These are phyloP conservation scores for Cyclanthera cordifolia DNA, from an alignment of 306 rosid species.

Conservation along the genomic window DNA sequence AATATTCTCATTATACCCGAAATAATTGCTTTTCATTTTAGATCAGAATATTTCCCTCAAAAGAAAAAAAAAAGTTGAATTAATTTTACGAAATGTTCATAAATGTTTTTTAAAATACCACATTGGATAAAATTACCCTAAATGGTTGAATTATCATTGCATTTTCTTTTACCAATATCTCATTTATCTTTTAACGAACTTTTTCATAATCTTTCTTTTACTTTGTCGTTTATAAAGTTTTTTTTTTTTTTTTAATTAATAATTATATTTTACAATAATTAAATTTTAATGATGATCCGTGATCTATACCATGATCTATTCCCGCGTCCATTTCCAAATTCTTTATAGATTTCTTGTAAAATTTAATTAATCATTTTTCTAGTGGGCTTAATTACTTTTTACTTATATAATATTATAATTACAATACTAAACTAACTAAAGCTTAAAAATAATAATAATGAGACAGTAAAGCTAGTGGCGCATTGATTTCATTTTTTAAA, in stretches of 20 bases:
- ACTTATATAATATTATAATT: neutral
- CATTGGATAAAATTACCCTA: neutral
- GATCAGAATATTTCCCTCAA: neutral
- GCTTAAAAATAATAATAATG: neutral
- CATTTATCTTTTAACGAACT: neutral
- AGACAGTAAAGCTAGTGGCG: too few relatives aligned
- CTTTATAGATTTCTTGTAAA: neutral
- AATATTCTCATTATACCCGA: too few relatives aligned
- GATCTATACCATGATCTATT: neutral
- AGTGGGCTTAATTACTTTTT: neutral
- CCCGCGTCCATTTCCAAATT: neutral
- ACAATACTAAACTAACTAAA: neutral
- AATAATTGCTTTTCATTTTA: slow-evolving; percentile 5
- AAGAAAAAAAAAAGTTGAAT: neutral
- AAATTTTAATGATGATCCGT: neutral
- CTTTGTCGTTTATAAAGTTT: neutral
- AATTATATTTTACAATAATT: neutral
- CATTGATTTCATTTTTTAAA: too few relatives aligned
- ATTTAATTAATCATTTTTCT: neutral
- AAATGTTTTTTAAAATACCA: neutral
- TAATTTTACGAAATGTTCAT: neutral
- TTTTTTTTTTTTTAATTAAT: neutral
- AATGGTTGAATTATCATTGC: neutral
- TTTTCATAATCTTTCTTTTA: neutral
- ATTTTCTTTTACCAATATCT: neutral